Percentiles rank a stretch among this genome's conserved stretches.
Conservation (phyloP, 2,329 filamentous ascomycete genomes). For the Neonectria ditissima region DNA sequence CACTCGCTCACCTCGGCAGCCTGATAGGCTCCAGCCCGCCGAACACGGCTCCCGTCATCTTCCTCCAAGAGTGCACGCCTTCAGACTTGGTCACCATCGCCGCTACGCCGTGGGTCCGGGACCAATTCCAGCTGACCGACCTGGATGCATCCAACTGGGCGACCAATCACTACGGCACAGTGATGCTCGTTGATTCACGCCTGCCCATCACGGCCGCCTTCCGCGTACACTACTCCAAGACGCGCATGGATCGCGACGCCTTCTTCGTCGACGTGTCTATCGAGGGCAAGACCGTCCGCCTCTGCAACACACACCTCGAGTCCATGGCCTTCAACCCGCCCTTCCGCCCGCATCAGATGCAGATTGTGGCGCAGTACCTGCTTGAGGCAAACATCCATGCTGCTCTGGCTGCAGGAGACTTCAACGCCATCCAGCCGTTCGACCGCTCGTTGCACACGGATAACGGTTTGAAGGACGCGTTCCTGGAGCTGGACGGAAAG, state of each 20-base stretch:
- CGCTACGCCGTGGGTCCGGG: conserved; percentile 58
- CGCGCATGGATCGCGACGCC: too few relatives aligned
- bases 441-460: too few relatives aligned
- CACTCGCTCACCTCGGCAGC: conserved; percentile 44
- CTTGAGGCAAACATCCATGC: too few relatives aligned
- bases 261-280: too few relatives aligned
- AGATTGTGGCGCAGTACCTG: too few relatives aligned
- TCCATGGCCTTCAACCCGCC: too few relatives aligned
- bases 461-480: too few relatives aligned
- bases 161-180: conserved; percentile 62
- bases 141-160: conserved; percentile 57
- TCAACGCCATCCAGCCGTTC: too few relatives aligned
- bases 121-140: conserved; percentile 62
- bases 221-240: conserved; percentile 62
- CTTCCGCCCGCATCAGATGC: too few relatives aligned
- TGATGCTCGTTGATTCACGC: conserved; percentile 61
- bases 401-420: too few relatives aligned
- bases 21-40: conserved; percentile 17
- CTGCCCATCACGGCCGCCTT: conserved; percentile 59
- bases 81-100: conserved; percentile 60
- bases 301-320: too few relatives aligned
- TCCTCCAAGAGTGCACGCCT: conserved; percentile 64
- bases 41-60: conserved; percentile 54
- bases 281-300: too few relatives aligned
- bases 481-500: conserved; percentile 61